These are phyloP conservation scores for Monosporascus sp. DNA, from an alignment of 2,329 filamentous ascomycete genomes.

Conservation along the genomic window DNA sequence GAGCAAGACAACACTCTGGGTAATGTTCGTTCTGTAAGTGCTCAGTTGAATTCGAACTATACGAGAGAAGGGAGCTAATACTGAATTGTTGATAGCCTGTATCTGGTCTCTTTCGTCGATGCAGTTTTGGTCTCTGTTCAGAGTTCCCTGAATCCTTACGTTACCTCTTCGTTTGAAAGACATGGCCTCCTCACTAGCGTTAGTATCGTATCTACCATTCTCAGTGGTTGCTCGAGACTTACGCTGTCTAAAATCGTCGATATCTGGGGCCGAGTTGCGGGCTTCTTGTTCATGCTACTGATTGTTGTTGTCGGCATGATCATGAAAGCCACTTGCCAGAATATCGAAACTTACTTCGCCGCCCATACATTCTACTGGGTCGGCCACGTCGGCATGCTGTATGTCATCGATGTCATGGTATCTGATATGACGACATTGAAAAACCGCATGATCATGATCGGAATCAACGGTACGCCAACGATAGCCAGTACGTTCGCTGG, in stretches of 20 bases:
- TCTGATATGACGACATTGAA: conserved; percentile 38
- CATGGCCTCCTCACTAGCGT: conserved; percentile 63
- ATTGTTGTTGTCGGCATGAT: conserved; percentile 49
- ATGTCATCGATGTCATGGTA: conserved; percentile 36
- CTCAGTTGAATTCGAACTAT: too few species aligned
- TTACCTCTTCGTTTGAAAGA: conserved; percentile 58
- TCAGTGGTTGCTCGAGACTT: conserved; percentile 32
- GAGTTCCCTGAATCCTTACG: conserved; percentile 54
- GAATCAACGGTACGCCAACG: conserved; percentile 37
- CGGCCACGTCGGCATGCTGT: conserved; percentile 41
- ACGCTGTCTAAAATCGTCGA: conserved; percentile 44
- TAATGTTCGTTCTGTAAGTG: conserved; percentile 35
- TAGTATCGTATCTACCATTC: conserved; percentile 49
- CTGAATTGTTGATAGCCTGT: conserved; percentile 26
- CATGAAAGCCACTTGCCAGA: conserved; percentile 56
- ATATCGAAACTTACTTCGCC: conserved; percentile 53
- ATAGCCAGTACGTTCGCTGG: conserved; percentile 42
- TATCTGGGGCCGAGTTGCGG: conserved; percentile 43
- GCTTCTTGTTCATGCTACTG: conserved; percentile 36
- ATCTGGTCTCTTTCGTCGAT: conserved; percentile 34
- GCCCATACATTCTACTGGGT: conserved; percentile 61
- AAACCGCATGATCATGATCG: conserved; percentile 39
- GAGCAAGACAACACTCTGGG: conserved; percentile 20
- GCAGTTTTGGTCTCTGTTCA: conserved; percentile 32
- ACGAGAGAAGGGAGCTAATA: background rate